Evolutionary conservation across 345 rosid genomes (phyloP), one percentile per base, ranked within the genome.

Genomic region (Salix udensis): DNA sequence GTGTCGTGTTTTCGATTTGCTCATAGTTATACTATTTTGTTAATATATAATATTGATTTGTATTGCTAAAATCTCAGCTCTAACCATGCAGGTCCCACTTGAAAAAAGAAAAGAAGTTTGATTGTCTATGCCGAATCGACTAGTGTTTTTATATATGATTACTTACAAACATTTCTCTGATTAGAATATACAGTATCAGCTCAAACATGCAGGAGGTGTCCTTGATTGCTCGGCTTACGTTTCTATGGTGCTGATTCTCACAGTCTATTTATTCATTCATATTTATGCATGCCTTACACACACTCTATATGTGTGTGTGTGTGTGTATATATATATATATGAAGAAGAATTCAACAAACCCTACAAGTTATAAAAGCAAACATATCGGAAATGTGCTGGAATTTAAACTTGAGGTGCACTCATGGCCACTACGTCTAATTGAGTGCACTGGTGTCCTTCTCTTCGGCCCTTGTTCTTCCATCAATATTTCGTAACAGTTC

Each of bases 401-500:
- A 39, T 71, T 79, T 39, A 71, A 82, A 82, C 85, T 77, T 84
- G 48, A 46, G 84, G 84, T 62, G 44, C 83, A 79, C 85, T 79
- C 83, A 79, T 74, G 16, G 64, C 69, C 81, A 42, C 83, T 18
- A n/a, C 26, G 64, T 78, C 65, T 73, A 76, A 69, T 76, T 19
- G 58, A 52, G 58, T 52, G n/a, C 58, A 21, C 1, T 7, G 58
- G 58, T 19, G 58, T 52, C 58, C 52, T 46, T 46, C 52, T 46
- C 52, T 46, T 14, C 52, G 18, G 52, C 14, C n/a, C 19, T 19
- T 52, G 58, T n/a, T 19, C n/a, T 52, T 19, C 58, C 58, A 18
- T 52, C 58, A n/a, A n/a, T n/a, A 52, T 52, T 52, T 52, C 58
- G 58, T 19, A 66, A 74, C 65, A 61, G 65, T 23, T 61, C 31